These are phyloP conservation scores for Arabis alpina DNA, from an alignment of 345 rosid species.

Conservation along the genomic window DNA sequence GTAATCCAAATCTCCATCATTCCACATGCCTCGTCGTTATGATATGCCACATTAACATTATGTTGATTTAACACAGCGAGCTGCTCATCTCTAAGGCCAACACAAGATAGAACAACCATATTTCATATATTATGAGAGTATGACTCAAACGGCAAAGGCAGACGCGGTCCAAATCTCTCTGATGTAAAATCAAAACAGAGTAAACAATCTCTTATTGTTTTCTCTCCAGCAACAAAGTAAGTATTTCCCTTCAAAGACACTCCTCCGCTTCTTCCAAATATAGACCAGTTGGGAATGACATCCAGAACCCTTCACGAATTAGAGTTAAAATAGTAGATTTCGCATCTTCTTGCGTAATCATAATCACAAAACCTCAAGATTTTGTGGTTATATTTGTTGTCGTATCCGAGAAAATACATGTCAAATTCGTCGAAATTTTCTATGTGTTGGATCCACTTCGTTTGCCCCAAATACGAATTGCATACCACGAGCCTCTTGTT, in stretches of 20 bases:
- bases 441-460: not conserved
- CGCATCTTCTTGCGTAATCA: no score
- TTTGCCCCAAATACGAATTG: not conserved
- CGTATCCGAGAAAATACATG: not conserved
- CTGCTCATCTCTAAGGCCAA: not conserved
- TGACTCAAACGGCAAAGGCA: not conserved
- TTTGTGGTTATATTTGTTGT: conserved; percentile 9
- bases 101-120: not conserved
- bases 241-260: not conserved
- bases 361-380: not conserved
- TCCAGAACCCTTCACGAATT: not conserved
- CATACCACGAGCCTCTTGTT: not conserved
- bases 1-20: not conserved
- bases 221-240: not conserved
- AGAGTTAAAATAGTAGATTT: not conserved
- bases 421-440: not conserved
- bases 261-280: not conserved
- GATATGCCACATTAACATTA: not conserved
- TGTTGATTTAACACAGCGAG: not conserved
- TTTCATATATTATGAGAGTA: no score
- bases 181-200: not conserved
- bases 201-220: not conserved
- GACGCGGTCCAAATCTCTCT: not conserved
- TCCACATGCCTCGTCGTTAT: not conserved
- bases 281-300: not conserved